Evolutionary conservation across 164 flowering plant species (phyloP).

Genomic region (Magnolia officinalis): DNA sequence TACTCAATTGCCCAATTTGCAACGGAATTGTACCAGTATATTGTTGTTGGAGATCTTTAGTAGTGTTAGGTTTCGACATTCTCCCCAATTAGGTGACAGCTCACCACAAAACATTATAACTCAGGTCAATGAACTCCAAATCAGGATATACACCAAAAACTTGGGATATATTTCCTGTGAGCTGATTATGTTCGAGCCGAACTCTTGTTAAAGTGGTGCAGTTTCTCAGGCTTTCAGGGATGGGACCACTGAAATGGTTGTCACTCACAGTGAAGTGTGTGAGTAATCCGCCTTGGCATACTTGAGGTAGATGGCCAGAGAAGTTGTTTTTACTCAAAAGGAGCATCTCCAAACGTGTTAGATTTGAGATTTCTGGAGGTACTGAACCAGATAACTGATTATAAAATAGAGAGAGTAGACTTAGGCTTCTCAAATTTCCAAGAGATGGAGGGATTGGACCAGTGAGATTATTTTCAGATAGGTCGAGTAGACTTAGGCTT

Average conservation of each 20-base stretch:
- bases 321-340: slow-evolving; percentile 15
- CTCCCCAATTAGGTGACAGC: slow-evolving; percentile 5
- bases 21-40: slow-evolving; percentile 6
- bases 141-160: slow-evolving; percentile 6
- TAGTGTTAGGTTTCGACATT: neutral
- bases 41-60: neutral
- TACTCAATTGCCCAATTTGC: neutral
- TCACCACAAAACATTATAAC: slow-evolving; percentile 6
- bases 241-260: slow-evolving; percentile 17
- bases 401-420: neutral
- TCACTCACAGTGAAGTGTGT: slow-evolving; percentile 1
- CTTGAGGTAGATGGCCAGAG: slow-evolving; percentile 9
- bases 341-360: slow-evolving; percentile 1
- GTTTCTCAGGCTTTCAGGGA: slow-evolving; percentile 50
- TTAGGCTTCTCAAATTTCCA: slow-evolving; percentile 14
- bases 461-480: no score
- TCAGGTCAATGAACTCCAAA: neutral
- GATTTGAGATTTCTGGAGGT: slow-evolving; percentile 9
- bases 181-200: slow-evolving; percentile 43
- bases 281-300: slow-evolving; percentile 17
- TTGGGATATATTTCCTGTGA: slow-evolving; percentile 34
- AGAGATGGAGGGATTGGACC: neutral
- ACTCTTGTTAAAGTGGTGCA: slow-evolving; percentile 43
- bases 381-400: slow-evolving; percentile 20
- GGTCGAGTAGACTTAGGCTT: neutral